Percentiles rank a stretch among this genome's conserved stretches.
These are phyloP conservation scores for Magnaporthiopsis incrustans DNA, from an alignment of 2,329 filamentous ascomycete genomes.

Conservation along the genomic window DNA sequence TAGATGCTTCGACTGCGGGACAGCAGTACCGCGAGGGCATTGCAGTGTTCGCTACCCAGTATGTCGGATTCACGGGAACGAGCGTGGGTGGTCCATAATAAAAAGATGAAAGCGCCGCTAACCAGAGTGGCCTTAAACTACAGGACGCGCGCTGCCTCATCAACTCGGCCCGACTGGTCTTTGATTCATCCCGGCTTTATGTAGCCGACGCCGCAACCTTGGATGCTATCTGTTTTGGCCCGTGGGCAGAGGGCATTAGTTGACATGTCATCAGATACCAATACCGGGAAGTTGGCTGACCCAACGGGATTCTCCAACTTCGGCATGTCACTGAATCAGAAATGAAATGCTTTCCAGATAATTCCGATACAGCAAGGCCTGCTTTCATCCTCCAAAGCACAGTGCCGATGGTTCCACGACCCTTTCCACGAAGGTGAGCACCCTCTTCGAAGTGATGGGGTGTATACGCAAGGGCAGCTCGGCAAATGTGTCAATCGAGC, in stretches of 20 bases:
- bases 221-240: neutral
- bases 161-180: neutral
- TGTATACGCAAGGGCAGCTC: neutral
- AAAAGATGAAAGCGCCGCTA: neutral
- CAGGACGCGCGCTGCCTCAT: neutral
- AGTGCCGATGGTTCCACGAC: neutral
- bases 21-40: neutral
- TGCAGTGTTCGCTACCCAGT: too few species aligned
- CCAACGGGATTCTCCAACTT: too few species aligned
- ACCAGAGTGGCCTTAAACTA: neutral
- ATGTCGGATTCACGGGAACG: neutral
- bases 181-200: neutral
- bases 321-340: too few species aligned
- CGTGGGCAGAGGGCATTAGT: too few species aligned
- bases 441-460: neutral
- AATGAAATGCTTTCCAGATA: too few species aligned
- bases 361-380: neutral
- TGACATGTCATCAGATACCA: too few species aligned
- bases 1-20: neutral
- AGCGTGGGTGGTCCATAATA: neutral
- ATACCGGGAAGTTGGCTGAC: too few species aligned
- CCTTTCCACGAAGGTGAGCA: neutral
- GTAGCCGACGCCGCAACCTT: neutral
- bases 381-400: neutral
- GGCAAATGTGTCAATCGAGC: neutral